Evolutionary conservation across 1,284 basidiomycete species (phyloP).

Genomic region (Heterobasidion annosum): DNA sequence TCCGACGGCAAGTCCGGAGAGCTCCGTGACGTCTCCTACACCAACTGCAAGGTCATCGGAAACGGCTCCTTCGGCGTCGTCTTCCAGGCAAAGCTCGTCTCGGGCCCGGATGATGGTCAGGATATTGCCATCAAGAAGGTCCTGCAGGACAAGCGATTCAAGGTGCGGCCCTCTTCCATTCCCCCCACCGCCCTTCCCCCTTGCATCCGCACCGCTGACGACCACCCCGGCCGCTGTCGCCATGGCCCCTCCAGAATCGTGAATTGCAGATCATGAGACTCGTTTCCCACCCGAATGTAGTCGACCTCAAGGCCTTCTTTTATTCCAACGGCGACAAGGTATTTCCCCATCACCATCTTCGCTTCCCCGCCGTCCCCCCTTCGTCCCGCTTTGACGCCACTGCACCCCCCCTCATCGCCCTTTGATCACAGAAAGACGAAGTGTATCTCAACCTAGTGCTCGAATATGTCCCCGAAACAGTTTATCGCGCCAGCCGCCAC

Average conservation of each 20-base stretch:
- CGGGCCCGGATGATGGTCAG: constrained; percentile 52
- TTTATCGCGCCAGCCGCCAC: constrained; percentile 97
- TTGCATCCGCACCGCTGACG: background rate
- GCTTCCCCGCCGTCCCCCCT: background rate
- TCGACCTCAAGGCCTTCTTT: constrained; percentile 97
- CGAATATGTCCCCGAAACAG: constrained; percentile 99
- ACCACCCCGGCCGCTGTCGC: too few species aligned
- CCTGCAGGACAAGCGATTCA: constrained; percentile 99
- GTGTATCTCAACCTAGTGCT: constrained; percentile 99
- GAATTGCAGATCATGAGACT: constrained; percentile 99
- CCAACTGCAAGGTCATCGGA: constrained; percentile 96
- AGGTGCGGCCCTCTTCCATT: constrained; percentile 49
- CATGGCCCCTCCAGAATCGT: constrained; percentile 65
- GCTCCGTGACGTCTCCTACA: constrained; percentile 86
- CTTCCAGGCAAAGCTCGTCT: constrained; percentile 78
- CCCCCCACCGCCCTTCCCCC: constrained; percentile 3
- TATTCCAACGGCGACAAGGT: constrained; percentile 99
- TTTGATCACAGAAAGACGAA: constrained; percentile 82
- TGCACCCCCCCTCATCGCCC: background rate
- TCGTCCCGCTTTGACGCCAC: background rate
- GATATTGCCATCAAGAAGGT: constrained; percentile 99
- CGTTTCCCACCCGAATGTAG: constrained; percentile 95
- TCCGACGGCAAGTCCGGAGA: constrained; percentile 92
- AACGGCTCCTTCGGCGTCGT: constrained; percentile 99
- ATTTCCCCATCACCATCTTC: constrained; percentile 13